Percentiles rank a stretch among this genome's conserved stretches.
Conservation (phyloP, 2,329 filamentous ascomycete genomes). For the Aspergillus quadrilineatus region DNA sequence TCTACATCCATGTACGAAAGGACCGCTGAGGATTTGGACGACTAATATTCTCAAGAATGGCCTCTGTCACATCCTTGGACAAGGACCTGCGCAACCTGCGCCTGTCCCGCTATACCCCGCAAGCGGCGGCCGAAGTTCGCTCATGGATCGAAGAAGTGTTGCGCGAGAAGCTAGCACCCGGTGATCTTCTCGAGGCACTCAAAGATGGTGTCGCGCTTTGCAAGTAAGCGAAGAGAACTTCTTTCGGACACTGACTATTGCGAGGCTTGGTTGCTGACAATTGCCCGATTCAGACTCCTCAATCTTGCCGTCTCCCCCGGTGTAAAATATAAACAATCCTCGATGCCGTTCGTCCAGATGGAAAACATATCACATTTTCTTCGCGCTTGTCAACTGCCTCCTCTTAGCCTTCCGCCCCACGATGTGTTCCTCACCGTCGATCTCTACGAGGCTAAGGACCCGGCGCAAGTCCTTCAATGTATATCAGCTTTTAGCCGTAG, state of each 20-base stretch:
- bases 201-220: constrained; percentile 92
- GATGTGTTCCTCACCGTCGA: constrained; percentile 97
- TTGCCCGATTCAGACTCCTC: constrained; percentile 61
- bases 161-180: constrained; percentile 67
- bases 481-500: constrained; percentile 86
- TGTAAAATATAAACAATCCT: constrained; percentile 84
- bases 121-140: constrained; percentile 80
- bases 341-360: constrained; percentile 99
- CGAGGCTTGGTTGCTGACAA: background rate
- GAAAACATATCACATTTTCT: constrained; percentile 98
- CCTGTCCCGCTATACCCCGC: constrained; percentile 87
- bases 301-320: constrained; percentile 77
- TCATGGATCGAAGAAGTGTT: constrained; percentile 82
- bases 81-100: constrained; percentile 93
- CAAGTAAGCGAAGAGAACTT: constrained; percentile 58
- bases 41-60: constrained; percentile 58
- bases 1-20: constrained; percentile 7
- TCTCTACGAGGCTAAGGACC: constrained; percentile 92
- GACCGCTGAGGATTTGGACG: constrained; percentile 1
- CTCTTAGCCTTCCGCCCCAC: constrained; percentile 84
- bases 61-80: constrained; percentile 88
- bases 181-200: constrained; percentile 78
- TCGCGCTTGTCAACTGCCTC: constrained; percentile 77
- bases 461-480: constrained; percentile 92
- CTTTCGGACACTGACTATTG: too few species aligned